Conservation (phyloP, 306 rosid genomes). For the Acacia confusa region DNA sequence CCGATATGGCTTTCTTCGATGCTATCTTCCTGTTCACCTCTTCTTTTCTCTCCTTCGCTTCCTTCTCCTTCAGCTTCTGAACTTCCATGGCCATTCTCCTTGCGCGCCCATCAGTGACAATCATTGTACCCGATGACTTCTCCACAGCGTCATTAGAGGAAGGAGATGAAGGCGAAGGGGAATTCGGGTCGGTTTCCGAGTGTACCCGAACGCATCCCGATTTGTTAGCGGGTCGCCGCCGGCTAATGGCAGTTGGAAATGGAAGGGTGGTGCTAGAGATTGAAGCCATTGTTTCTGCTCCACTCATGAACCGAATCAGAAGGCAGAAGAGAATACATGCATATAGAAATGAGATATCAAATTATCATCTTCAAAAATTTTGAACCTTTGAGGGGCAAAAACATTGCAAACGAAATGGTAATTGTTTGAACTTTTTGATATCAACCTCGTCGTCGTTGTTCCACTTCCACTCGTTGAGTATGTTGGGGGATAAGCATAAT, state of each 20-base stretch:
- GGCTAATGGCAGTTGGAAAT: conserved; percentile 25
- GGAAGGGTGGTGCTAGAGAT: conserved; percentile 36
- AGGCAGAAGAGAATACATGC: neutral
- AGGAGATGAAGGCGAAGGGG: conserved; percentile 4
- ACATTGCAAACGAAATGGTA: too few species aligned
- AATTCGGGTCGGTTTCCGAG: conserved; percentile 1
- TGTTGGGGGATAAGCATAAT: too few species aligned
- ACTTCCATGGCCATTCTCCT: conserved; percentile 38
- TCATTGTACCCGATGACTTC: conserved; percentile 16
- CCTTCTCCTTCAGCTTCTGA: conserved; percentile 51
- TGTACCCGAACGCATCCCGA: neutral
- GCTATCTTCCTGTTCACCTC: conserved; percentile 68
- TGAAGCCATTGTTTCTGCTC: conserved; percentile 51
- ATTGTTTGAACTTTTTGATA: too few species aligned
- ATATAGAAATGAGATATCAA: neutral
- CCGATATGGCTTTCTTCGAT: conserved; percentile 82
- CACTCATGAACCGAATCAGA: neutral
- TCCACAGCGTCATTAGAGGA: neutral
- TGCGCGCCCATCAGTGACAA: conserved; percentile 33
- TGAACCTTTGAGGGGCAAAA: neutral
- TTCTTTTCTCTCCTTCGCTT: conserved; percentile 69
- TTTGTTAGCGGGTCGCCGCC: conserved; percentile 22
- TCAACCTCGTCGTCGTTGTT: too few species aligned
- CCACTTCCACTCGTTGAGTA: too few species aligned
- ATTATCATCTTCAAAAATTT: neutral